Base-by-base conservation (phyloP, 2,329 filamentous ascomycete species). In the Blastomyces parvus region DNA sequence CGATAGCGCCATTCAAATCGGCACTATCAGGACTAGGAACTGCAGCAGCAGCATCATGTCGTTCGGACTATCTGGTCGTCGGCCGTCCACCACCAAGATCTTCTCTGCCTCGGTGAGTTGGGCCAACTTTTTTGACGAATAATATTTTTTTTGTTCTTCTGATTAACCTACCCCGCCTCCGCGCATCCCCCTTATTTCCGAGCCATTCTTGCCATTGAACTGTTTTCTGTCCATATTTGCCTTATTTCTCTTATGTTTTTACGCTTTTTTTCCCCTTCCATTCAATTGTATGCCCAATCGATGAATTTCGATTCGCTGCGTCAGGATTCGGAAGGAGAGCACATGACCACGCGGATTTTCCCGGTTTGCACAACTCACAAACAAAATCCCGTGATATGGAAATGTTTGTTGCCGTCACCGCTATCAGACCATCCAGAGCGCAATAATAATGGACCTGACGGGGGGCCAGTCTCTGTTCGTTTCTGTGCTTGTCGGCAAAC, bases 41-140 rank as follows among this genome's bases (percentile, higher is more conserved):
- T 25, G 38, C 11, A 42, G 50, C 66, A 69, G 59, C 66, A 74
- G n/a, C n/a, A n/a, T 74, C 73, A 68, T 72, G 36, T 70, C 70
- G 33, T 70, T 70, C 40, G 70, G 71, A 27, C 63, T 62, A 53
- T 69, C 68, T 53, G 67, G 69, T 62, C 71, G 69, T 55, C 69
- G 71, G 63, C 70, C 71, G 56, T 71, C 71, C 52, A 70, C 70
- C n/a, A 69, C 71, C 66, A 74, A 73, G 66, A 74, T 69, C 64
- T 75, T 71, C 62, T 74, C 72, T 66, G 72, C 72, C 53, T 72
- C 71, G 65, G 74, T 75, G 67, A 73, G 74, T 73, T 50, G 33
- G 46, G n/a, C 44, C 56, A 38, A 33, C 59, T 44, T 44, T 56
- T 62, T 52, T 61, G n/a, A n/a, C n/a, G n/a, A n/a, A n/a, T n/a